Evolutionary conservation across 148 eudicot genomes (phyloP), one percentile per base, ranked within the genome.

Genomic region (Spergularia marina): DNA sequence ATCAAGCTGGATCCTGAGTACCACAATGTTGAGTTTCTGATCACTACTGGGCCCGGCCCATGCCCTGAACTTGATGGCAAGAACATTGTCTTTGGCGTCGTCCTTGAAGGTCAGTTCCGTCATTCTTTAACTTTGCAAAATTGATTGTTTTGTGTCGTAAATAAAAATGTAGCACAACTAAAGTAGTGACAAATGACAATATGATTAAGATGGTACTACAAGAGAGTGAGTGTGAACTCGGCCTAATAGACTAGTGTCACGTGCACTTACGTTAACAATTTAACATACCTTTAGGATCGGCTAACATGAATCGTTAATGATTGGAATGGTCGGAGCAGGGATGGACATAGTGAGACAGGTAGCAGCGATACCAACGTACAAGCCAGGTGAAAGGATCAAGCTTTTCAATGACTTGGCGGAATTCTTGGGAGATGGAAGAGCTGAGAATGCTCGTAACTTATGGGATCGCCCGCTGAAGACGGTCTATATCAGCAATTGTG

Each of bases 21-120:
- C 34, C 87, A 84, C 41, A 96, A 96, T 77, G 94, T 96, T 9
- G 99, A 96, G 89, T 96, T 96, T 83, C 77, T 96, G 86, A 88
- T 96, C 59, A 96, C 99, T 0, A 92, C 99, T 17, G 99, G 99
- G 2, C 99, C 98, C 23, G 99, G 90, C 49, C 98, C 99, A 0
- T 88, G 94, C 74, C 99, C 99, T 4, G 82, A 96, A 70, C 94
- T 96, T 66, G 99, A 96, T 78, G 86, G 75, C 55, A 86, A 59
- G 83, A 96, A 96, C 76, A 92, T 96, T 60, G 91, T 96, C 64
- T 96, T 96, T 59, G 99, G 99, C 14, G 58, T 87, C 52, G 99
- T 96, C 49, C 92, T 96, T 68, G 90, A 96, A 92, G 99, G 99
- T 96, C 7, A 75, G 82, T 49, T 8, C 1, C 12, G 10, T 36